Conservation (phyloP, 2,329 filamentous ascomycete species). For the Laburnicola sp. region DNA sequence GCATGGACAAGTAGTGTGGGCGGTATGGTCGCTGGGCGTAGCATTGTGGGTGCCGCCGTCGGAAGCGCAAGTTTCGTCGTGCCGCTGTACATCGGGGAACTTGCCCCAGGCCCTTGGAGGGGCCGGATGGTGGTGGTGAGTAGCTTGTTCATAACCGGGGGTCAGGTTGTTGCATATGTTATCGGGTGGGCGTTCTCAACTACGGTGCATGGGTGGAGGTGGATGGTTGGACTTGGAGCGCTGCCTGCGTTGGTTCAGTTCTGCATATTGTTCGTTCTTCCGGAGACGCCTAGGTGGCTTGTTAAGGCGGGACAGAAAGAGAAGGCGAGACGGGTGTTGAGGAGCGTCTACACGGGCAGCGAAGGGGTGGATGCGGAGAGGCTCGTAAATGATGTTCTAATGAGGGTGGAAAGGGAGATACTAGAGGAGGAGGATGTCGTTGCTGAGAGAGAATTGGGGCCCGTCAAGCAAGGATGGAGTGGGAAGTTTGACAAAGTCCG, state of each 20-base stretch:
- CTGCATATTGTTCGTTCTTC: constrained; percentile 69
- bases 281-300: constrained; percentile 88
- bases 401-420: constrained; percentile 73
- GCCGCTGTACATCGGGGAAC: constrained; percentile 77
- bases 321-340: constrained; percentile 67
- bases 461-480: constrained; percentile 32
- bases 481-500: constrained; percentile 53
- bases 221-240: constrained; percentile 87
- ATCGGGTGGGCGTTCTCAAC: constrained; percentile 73
- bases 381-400: constrained; percentile 63
- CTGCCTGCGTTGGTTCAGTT: constrained; percentile 74
- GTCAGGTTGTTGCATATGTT: constrained; percentile 86
- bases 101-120: constrained; percentile 74
- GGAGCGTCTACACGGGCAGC: constrained; percentile 60
- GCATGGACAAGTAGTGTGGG: constrained; percentile 61
- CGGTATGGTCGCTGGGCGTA: constrained; percentile 68
- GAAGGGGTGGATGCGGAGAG: constrained; percentile 41
- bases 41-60: constrained; percentile 71
- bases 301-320: constrained; percentile 66
- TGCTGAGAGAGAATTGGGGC: constrained; percentile 40
- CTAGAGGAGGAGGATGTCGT: constrained; percentile 65
- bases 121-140: constrained; percentile 82
- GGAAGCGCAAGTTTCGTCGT: constrained; percentile 80
- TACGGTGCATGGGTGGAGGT: constrained; percentile 70
- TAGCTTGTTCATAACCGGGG: constrained; percentile 80